These are phyloP conservation scores for Globisporangium apiculatum DNA, from an alignment of 352 stramenopile species.

Conservation along the genomic window DNA sequence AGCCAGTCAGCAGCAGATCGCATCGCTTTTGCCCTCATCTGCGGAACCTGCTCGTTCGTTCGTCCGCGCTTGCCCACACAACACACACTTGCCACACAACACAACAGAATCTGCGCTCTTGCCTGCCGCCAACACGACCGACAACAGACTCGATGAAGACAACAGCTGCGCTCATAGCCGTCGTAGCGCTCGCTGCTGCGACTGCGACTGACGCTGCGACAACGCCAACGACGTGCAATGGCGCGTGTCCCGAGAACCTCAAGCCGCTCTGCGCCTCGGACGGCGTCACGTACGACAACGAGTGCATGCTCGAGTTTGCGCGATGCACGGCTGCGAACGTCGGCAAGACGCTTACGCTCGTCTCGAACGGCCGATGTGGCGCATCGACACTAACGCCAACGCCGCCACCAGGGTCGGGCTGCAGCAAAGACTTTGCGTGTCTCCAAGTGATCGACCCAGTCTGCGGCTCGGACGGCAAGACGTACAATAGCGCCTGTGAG, in stretches of 20 bases:
- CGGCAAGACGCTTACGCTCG: constrained; percentile 3
- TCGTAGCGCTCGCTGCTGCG: neutral
- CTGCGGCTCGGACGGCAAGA: constrained; percentile 27
- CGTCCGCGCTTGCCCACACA: neutral
- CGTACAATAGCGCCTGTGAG: constrained; percentile 12
- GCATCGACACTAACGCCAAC: neutral
- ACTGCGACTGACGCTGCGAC: neutral
- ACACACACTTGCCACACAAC: neutral
- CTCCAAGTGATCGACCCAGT: constrained; percentile 7
- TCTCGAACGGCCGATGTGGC: neutral
- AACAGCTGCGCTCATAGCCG: neutral
- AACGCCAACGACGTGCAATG: constrained; percentile 1
- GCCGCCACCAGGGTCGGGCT: neutral
- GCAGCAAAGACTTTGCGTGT: neutral
- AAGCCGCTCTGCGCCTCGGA: constrained; percentile 5
- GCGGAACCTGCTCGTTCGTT: neutral
- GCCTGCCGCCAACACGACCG: neutral
- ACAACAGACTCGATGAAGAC: constrained; percentile 1
- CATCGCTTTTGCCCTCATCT: too few relatives aligned
- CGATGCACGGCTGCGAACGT: constrained; percentile 1
- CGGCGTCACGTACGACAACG: constrained; percentile 4
- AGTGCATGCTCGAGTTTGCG: constrained; percentile 4
- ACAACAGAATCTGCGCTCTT: neutral
- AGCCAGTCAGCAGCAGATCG: too few relatives aligned
- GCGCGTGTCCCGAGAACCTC: constrained; percentile 11